Evolutionary conservation across 2,329 filamentous ascomycete species (phyloP), one percentile per base, ranked within the genome.

Genomic region (Mariannaea elegans): DNA sequence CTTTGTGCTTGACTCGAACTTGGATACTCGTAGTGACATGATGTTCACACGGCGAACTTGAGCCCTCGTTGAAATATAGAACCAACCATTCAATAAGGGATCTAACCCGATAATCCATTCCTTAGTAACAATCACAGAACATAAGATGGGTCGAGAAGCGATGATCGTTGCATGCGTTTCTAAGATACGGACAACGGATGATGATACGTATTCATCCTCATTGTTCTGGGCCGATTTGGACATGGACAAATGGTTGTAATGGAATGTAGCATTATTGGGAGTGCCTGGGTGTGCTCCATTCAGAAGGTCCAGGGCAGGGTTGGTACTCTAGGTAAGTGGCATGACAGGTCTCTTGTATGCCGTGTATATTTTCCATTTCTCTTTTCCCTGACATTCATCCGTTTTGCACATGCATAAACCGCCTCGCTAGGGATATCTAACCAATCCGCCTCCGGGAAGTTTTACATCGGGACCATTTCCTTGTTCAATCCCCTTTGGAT

Each of bases 401-500:
- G n/a, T 48, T 46, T 48, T 59, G 42, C 42, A 42, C 36, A 49
- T 49, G 39, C 50, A 54, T 45, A 55, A 49, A 38, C 45, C 45
- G 39, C 38, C 45, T 55, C 24, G 24, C 47, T 50, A 49, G 39
- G 50, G 38, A 54, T 49, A 70, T 69, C 65, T 71, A 65, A 65
- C 58, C 65, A 48, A 71, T 58, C 59, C 62, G 65, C 62, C 47
- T 45, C 23, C 49, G 56, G 50, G 52, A 47, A 48, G 48, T 52
- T 62, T 56, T 64, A 60, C 55, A 61, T 59, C 46, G 44, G n/a
- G 47, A 59, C 41, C 57, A 66, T 54, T 66, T 59, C 57, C 66
- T 65, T 64, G 54, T 64, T 62, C 63, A 62, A 56, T 53, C 48
- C 51, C 38, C 24, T 62, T 65, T 66, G 56, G 58, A 38, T 54